phyloP scores from a whole-genome alignment of 371 early-diverging fungal genomes.

The Rhizopus delemar region DNA sequence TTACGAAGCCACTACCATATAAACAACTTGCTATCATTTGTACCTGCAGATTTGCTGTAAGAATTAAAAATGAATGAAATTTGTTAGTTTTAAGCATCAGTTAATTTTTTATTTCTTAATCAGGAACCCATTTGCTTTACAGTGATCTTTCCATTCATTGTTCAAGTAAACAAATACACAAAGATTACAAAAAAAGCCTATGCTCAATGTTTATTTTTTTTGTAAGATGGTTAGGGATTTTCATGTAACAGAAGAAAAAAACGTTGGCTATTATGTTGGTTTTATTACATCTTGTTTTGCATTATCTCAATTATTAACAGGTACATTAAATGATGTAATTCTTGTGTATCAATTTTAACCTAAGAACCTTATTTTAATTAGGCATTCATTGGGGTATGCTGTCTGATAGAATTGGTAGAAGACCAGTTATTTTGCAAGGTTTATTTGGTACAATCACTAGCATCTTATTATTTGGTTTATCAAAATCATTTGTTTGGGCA shows the following conservation, averaged over 20 bases:
- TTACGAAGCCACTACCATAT: constrained; percentile 51
- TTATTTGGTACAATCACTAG: constrained; percentile 71
- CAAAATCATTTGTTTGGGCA: constrained; percentile 68
- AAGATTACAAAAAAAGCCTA: constrained; percentile 14
- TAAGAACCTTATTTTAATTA: constrained; percentile 3
- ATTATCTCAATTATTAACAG: constrained; percentile 60
- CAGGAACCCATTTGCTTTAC: constrained; percentile 67
- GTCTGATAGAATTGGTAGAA: constrained; percentile 68
- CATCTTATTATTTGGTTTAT: constrained; percentile 74
- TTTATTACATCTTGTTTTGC: constrained; percentile 66
- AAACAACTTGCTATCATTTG: constrained; percentile 60
- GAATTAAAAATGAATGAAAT: background rate
- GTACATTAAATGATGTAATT: constrained; percentile 24
- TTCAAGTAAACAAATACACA: constrained; percentile 31
- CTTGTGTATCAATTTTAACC: background rate
- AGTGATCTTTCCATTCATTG: constrained; percentile 62
- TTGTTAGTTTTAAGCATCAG: background rate
- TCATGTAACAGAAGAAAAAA: constrained; percentile 50
- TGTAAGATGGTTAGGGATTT: constrained; percentile 63
- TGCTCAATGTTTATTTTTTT: constrained; percentile 6
- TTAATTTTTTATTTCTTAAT: constrained; percentile 18
- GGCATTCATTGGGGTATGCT: constrained; percentile 64
- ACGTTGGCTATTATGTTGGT: constrained; percentile 68
- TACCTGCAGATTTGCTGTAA: constrained; percentile 47
- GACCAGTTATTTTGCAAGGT: constrained; percentile 81